Conservation (phyloP, 768 basidiomycete species). For the Pulveroboletus ravenelii region DNA sequence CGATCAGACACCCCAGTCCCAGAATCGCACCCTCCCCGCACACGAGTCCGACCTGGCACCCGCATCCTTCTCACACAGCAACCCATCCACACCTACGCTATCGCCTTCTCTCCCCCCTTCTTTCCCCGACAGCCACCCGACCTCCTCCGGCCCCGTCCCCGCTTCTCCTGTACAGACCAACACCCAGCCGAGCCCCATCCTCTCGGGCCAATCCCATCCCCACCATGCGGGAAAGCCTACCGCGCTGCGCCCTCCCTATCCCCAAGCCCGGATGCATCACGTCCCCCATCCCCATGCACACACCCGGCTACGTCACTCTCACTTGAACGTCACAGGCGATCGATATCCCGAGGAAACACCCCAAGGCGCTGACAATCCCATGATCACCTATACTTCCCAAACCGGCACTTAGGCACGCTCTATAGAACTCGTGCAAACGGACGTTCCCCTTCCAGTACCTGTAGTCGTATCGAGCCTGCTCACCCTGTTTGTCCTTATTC, state of each 20-base stretch:
- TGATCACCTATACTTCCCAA: conserved; percentile 45
- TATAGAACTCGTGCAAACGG: conserved; percentile 1
- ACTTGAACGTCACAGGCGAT: conserved; percentile 41
- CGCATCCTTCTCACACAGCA: conserved; percentile 22
- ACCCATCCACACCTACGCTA: conserved; percentile 18
- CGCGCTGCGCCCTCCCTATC: conserved; percentile 56
- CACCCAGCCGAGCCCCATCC: conserved; percentile 17
- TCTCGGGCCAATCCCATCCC: conserved; percentile 14
- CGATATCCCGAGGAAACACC: conserved; percentile 33
- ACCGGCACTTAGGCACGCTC: conserved; percentile 21
- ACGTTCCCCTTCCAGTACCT: conserved; percentile 6
- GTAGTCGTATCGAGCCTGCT: conserved; percentile 18
- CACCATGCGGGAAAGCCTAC: conserved; percentile 29
- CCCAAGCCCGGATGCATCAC: conserved; percentile 65
- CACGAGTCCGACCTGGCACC: conserved; percentile 14
- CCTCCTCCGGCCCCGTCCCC: conserved; percentile 12
- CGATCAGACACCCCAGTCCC: conserved; percentile 7
- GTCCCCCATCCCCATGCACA: conserved; percentile 78
- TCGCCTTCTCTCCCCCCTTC: conserved; percentile 18
- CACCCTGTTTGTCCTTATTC: conserved; percentile 20
- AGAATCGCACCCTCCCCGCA: conserved; percentile 15
- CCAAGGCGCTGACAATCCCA: conserved; percentile 37
- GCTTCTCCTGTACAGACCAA: conserved; percentile 23
- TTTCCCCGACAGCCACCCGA: conserved; percentile 16
- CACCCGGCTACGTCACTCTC: conserved; percentile 64